A percentile compares a stretch with the other conserved stretches of the same genome.
Evolutionary conservation across 805 yeast species (phyloP).

Genomic region (Suhomyces xylopsoci): DNA sequence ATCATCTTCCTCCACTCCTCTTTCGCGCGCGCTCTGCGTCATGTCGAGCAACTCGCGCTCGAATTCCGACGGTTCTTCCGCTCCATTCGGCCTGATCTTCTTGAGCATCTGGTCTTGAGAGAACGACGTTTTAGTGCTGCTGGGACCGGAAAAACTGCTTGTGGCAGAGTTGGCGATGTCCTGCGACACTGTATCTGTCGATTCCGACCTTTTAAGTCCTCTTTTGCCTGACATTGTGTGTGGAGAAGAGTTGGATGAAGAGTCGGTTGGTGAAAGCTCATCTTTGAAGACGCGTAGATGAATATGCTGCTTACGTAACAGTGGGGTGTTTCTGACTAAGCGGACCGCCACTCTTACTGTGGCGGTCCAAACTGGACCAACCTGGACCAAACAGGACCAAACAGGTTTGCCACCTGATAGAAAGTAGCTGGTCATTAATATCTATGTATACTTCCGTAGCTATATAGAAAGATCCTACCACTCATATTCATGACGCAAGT

Average conservation of each 20-base stretch:
- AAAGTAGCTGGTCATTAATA: too few species aligned
- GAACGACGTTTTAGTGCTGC: constrained; percentile 18
- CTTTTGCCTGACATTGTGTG: not conserved
- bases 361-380: too few species aligned
- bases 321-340: not conserved
- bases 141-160: constrained; percentile 12
- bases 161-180: not conserved
- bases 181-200: not conserved
- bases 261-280: not conserved
- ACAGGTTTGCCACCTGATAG: too few species aligned
- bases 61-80: constrained; percentile 40
- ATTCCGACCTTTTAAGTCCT: not conserved
- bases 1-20: constrained; percentile 29
- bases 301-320: not conserved
- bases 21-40: constrained; percentile 26
- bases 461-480: too few species aligned
- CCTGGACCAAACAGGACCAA: too few species aligned
- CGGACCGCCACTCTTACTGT: too few species aligned
- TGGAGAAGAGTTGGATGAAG: not conserved
- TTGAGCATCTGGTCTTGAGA: constrained; percentile 32
- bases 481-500: too few species aligned
- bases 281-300: not conserved
- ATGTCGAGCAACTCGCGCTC: constrained; percentile 38
- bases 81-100: constrained; percentile 28
- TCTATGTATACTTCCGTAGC: too few species aligned